Base-by-base conservation (phyloP, 192 early-diverging fungal species). In the Backusella australiensis region DNA sequence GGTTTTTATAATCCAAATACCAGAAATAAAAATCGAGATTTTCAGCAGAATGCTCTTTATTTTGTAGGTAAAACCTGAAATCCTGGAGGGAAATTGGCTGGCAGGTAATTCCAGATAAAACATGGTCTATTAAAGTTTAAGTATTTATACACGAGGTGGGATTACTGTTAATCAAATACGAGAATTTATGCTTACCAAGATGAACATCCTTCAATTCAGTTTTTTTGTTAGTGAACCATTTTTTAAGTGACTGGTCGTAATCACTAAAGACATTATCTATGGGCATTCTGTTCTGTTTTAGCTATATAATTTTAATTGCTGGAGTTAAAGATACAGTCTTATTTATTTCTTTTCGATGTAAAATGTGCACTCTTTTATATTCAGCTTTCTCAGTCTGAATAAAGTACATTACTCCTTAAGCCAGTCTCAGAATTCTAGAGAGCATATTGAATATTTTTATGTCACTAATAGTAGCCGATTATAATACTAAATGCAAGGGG, bases 21-120 rank as follows among this genome's bases (percentile, higher is more conserved):
- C 76, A 80, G 42, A 68, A 71, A 41, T 80, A 71, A 68, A 80
- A 80, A 6, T 76, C 68, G 11, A 80, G 39, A 29, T 80, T 80
- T 53, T 80, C 79, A 9, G 71, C 52, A 6, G 79, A 72, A 68
- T 76, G 79, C 19, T 80, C 79, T 52, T 72, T 75, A n/a, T 76
- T 59, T 76, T 44, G 34, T 5, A 80, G 44, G 34, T 52, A 80
- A 32, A 36, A 66, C 17, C 66, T 41, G 63, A 80, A 80, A 42
- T 80, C 71, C 21, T 69, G 70, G 12, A 75, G 35, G 6, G 79
- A 80, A 23, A 80, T 80, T 12, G 79, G 79, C 6, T 52, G 39
- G 11, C 75, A 73, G 0, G 79, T 80, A 38, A 71, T 71, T 26
- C 70, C 79, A 26, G 70, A 59, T 49, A 80, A 23, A 23, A 80